These are phyloP conservation scores for Fusarium verrucosum DNA, from an alignment of 2,329 filamentous ascomycete genomes.

Conservation along the genomic window DNA sequence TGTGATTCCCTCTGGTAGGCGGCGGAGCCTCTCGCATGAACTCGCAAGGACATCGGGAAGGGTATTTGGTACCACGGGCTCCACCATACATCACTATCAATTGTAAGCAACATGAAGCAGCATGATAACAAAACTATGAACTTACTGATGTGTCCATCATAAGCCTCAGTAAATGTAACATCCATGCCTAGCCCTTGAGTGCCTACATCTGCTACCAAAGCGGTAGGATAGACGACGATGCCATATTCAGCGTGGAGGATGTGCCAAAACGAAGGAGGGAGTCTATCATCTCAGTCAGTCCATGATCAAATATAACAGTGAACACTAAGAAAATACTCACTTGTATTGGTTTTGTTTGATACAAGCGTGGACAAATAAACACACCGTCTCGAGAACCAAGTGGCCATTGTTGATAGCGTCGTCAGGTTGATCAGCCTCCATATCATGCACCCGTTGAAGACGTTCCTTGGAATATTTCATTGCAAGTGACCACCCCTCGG, in stretches of 20 bases:
- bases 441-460: conserved; percentile 46
- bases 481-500: conserved; percentile 52
- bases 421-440: conserved; percentile 48
- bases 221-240: conserved; percentile 54
- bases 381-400: conserved; percentile 52
- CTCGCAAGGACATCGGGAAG: conserved; percentile 52
- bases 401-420: conserved; percentile 47
- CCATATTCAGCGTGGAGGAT: conserved; percentile 52
- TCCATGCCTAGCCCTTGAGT: conserved; percentile 47
- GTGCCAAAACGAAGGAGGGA: conserved; percentile 52
- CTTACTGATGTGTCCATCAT: conserved; percentile 51
- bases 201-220: conserved; percentile 50
- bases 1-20: conserved; percentile 45
- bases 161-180: conserved; percentile 52
- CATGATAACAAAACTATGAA: background rate
- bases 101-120: conserved; percentile 1
- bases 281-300: conserved; percentile 34
- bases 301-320: background rate
- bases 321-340: conserved; percentile 40
- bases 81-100: conserved; percentile 50
- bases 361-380: conserved; percentile 53
- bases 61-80: conserved; percentile 42
- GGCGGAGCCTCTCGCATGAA: conserved; percentile 52
- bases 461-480: conserved; percentile 50
- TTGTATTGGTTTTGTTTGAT: conserved; percentile 51